A percentile compares a stretch with the other conserved stretches of the same genome.
Conservation (phyloP, 2,329 filamentous ascomycete species). For the Nannizziopsis arthrosporioides region DNA sequence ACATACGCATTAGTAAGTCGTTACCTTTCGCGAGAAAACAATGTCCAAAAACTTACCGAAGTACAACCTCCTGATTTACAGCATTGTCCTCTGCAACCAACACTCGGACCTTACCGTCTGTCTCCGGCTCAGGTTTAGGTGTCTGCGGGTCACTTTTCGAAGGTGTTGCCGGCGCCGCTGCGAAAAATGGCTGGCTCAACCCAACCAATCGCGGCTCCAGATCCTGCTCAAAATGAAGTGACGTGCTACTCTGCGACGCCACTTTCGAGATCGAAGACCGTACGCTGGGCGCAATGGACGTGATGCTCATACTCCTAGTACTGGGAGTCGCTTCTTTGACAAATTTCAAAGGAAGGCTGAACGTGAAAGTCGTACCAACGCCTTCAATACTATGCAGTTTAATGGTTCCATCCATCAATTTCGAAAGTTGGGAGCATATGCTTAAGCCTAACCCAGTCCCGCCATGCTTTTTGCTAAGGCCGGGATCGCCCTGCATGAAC, state of each 20-base stretch:
- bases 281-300: neutral
- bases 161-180: conserved; percentile 42
- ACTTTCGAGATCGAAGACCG: conserved; percentile 2
- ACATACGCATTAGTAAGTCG: neutral
- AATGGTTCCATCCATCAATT: conserved; percentile 78
- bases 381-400: conserved; percentile 65
- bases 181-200: conserved; percentile 5
- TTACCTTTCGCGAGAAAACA: neutral
- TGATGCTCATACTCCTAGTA: conserved; percentile 11
- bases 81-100: conserved; percentile 91
- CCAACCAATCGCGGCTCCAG: conserved; percentile 4
- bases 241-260: neutral
- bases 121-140: neutral
- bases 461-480: conserved; percentile 79
- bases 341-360: conserved; percentile 75
- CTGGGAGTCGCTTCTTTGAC: conserved; percentile 52
- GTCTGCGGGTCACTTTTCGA: conserved; percentile 53
- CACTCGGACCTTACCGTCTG: conserved; percentile 56
- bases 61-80: conserved; percentile 83
- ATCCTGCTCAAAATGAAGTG: conserved; percentile 1
- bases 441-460: conserved; percentile 82
- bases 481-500: conserved; percentile 83
- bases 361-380: conserved; percentile 51
- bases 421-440: conserved; percentile 85
- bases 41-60: conserved; percentile 29